These are phyloP conservation scores for Penicillium sp. DNA, from an alignment of 2,329 filamentous ascomycete species.

Conservation along the genomic window DNA sequence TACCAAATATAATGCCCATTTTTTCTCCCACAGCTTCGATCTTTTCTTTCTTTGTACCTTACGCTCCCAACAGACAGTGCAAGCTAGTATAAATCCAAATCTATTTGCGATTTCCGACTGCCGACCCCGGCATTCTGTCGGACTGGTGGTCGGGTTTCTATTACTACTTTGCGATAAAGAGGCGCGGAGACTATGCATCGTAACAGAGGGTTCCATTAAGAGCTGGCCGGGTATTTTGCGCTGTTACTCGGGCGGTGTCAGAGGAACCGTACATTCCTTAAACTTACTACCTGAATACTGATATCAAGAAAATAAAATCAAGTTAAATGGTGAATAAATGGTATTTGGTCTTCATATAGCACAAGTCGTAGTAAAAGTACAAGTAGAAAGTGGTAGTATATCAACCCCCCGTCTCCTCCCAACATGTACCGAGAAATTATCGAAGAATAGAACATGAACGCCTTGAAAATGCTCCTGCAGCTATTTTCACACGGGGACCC, in stretches of 20 bases:
- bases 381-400: constrained; percentile 28
- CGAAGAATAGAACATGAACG: constrained; percentile 36
- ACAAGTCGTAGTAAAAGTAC: constrained; percentile 40
- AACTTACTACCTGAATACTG: constrained; percentile 7
- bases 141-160: constrained; percentile 57
- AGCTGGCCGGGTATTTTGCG: constrained; percentile 70
- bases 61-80: constrained; percentile 84
- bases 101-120: constrained; percentile 47
- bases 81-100: constrained; percentile 42
- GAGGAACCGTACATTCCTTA: constrained; percentile 72
- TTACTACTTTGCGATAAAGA: constrained; percentile 71
- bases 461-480: constrained; percentile 43
- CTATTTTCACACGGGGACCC: constrained; percentile 28
- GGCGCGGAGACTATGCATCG: constrained; percentile 61
- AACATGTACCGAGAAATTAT: constrained; percentile 28
- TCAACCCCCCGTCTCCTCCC: constrained; percentile 18
- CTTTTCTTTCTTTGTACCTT: constrained; percentile 52
- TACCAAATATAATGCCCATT: constrained; percentile 22
- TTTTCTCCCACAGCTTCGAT: constrained; percentile 27
- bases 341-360: constrained; percentile 32
- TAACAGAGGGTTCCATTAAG: constrained; percentile 66
- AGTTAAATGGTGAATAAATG: constrained; percentile 14
- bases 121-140: constrained; percentile 72
- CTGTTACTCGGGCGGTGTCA: constrained; percentile 82
- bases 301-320: constrained; percentile 11